phyloP scores from a whole-genome alignment of 441 rosid species.

The Mallotus repandus region DNA sequence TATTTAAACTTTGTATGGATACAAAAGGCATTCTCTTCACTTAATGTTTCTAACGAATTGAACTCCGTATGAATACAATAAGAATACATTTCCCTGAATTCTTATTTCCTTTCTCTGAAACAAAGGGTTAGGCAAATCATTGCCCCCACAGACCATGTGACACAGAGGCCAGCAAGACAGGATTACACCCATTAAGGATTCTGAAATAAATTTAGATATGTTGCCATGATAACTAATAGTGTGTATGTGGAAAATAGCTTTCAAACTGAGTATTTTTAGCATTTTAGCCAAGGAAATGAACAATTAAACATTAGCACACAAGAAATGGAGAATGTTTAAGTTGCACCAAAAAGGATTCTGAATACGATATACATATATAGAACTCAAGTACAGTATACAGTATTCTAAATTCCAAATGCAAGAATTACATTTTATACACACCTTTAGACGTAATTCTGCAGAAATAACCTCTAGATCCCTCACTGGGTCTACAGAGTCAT shows the following conservation, averaged over 20 bases:
- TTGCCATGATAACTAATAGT: not conserved
- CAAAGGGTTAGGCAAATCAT: too few relatives aligned
- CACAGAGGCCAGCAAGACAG: too few relatives aligned
- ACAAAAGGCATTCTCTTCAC: too few relatives aligned
- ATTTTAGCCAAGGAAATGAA: not conserved
- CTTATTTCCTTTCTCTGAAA: too few relatives aligned
- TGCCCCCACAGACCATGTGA: too few relatives aligned
- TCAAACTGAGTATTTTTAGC: not conserved
- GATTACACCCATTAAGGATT: not conserved
- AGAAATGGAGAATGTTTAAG: not conserved
- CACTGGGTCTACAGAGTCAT: constrained; percentile 91
- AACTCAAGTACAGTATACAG: not conserved
- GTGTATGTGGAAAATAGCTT: not conserved
- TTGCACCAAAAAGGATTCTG: not conserved
- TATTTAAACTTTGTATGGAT: too few relatives aligned
- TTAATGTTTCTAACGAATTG: too few relatives aligned
- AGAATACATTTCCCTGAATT: too few relatives aligned
- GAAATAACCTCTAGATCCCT: constrained; percentile 89
- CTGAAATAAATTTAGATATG: too few relatives aligned
- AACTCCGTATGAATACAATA: too few relatives aligned
- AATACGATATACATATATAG: not conserved
- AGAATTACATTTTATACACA: constrained; percentile 21
- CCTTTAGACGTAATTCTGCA: constrained; percentile 91
- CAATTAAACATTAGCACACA: not conserved
- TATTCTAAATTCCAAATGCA: not conserved